A percentile compares a stretch with the other conserved stretches of the same genome.
Conservation (phyloP, 305 asterid species). For the Rubia tinctorum region DNA sequence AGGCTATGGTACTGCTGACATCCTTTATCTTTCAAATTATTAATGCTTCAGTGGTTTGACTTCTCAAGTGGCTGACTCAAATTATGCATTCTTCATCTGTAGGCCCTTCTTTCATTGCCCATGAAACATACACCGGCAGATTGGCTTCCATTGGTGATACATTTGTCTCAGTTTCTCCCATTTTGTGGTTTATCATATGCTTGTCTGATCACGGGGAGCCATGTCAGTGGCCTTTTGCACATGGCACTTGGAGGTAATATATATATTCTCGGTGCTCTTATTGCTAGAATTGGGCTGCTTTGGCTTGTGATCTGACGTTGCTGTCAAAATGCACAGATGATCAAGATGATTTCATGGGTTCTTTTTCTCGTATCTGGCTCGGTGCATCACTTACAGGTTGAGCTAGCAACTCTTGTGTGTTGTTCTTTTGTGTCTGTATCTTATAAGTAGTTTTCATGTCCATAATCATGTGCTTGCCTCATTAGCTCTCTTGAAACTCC, state of each 20-base stretch:
- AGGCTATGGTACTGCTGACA: slow-evolving; percentile 58
- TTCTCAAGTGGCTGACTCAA: slow-evolving; percentile 9
- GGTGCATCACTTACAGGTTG: slow-evolving; percentile 85
- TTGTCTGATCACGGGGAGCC: slow-evolving; percentile 62
- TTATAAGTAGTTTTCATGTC: neutral
- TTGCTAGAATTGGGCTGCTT: neutral
- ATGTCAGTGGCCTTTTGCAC: slow-evolving; percentile 41
- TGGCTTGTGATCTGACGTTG: slow-evolving; percentile 3
- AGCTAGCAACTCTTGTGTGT: slow-evolving; percentile 18
- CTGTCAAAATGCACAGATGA: slow-evolving; percentile 41
- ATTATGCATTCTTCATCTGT: slow-evolving; percentile 35
- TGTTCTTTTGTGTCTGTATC: slow-evolving; percentile 8
- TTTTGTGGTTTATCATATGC: slow-evolving; percentile 60
- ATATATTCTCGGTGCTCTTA: slow-evolving; percentile 11
- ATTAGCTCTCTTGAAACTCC: slow-evolving; percentile 17
- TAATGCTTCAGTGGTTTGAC: slow-evolving; percentile 20
- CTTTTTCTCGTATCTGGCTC: slow-evolving; percentile 72
- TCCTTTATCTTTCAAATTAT: slow-evolving; percentile 26
- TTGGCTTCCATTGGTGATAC: slow-evolving; percentile 48
- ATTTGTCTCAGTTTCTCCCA: slow-evolving; percentile 54
- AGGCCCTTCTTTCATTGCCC: slow-evolving; percentile 70
- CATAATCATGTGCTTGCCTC: slow-evolving; percentile 6
- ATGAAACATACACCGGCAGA: slow-evolving; percentile 36
- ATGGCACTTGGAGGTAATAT: slow-evolving; percentile 48
- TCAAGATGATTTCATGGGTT: slow-evolving; percentile 42